Percentiles rank a stretch among this genome's conserved stretches.
Evolutionary conservation across 805 yeast genomes (phyloP).

Genomic region (Suhomyces canberraensis): DNA sequence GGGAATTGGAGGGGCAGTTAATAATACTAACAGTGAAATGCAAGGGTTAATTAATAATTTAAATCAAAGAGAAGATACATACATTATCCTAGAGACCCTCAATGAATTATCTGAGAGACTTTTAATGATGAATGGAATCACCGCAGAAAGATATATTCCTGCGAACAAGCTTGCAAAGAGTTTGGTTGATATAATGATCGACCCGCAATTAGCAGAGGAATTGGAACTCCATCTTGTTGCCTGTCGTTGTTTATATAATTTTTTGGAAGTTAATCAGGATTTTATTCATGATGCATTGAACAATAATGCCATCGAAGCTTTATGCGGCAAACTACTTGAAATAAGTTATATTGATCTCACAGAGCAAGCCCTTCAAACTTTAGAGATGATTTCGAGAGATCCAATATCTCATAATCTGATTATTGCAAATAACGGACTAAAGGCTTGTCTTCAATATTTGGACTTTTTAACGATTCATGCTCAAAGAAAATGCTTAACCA

Average conservation of each 20-base stretch:
- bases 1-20: conserved; percentile 3
- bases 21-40: conserved; percentile 27
- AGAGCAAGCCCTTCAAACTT: conserved; percentile 80
- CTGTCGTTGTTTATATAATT: conserved; percentile 78
- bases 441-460: conserved; percentile 64
- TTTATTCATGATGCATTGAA: conserved; percentile 59
- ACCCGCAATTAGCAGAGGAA: conserved; percentile 56
- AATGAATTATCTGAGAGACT: conserved; percentile 62
- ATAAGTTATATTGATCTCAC: conserved; percentile 86
- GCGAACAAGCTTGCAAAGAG: conserved; percentile 51
- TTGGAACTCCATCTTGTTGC: conserved; percentile 80
- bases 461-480: conserved; percentile 90
- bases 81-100: conserved; percentile 57
- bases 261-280: conserved; percentile 71
- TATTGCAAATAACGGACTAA: conserved; percentile 57
- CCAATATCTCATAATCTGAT: conserved; percentile 48
- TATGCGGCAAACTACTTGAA: conserved; percentile 65
- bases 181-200: conserved; percentile 55
- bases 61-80: conserved; percentile 52
- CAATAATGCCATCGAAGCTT: conserved; percentile 61
- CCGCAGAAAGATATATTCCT: conserved; percentile 65
- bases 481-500: conserved; percentile 74
- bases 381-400: conserved; percentile 62
- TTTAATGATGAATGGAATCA: conserved; percentile 63
- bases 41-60: conserved; percentile 36